Conservation (phyloP, 2,329 filamentous ascomycete species). For the Xylariaceae sp. region DNA sequence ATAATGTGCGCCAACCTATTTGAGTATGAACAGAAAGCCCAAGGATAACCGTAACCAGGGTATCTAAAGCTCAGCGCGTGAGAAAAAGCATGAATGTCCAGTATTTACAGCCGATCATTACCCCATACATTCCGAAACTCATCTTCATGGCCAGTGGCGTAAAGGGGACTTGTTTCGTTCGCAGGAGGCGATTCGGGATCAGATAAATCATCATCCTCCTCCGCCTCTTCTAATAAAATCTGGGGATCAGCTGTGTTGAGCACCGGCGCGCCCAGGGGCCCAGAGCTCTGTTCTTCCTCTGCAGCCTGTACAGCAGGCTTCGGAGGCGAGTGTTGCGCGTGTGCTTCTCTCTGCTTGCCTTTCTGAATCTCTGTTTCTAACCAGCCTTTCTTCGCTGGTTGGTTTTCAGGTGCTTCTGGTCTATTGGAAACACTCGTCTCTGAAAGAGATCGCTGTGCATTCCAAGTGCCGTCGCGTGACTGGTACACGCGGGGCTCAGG, state of each 20-base stretch:
- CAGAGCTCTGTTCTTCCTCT: conserved; percentile 25
- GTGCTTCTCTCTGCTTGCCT: conserved; percentile 27
- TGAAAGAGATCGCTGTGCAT: conserved; percentile 23
- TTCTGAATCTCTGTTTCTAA: conserved; percentile 28
- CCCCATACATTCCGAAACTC: conserved; percentile 30
- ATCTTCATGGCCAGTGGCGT: conserved; percentile 23
- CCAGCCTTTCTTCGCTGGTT: conserved; percentile 22
- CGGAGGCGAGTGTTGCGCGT: background rate
- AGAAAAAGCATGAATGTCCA: conserved; percentile 13
- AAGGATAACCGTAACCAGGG: conserved; percentile 11
- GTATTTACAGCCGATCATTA: conserved; percentile 21
- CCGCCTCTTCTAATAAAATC: conserved; percentile 31
- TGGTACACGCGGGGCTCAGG: conserved; percentile 33
- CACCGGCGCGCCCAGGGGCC: conserved; percentile 30
- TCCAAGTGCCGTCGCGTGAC: conserved; percentile 30
- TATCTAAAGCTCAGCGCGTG: conserved; percentile 21
- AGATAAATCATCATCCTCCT: conserved; percentile 29
- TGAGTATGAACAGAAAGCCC: conserved; percentile 8
- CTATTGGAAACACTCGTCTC: conserved; percentile 29
- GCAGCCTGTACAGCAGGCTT: conserved; percentile 21
- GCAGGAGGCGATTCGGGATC: conserved; percentile 20
- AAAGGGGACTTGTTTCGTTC: conserved; percentile 19
- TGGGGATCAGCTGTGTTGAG: conserved; percentile 30
- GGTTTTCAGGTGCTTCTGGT: conserved; percentile 13
- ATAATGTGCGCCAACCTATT: conserved; percentile 6